Percentiles rank a stretch among this genome's conserved stretches.
Conservation (phyloP, 208 protist genomes). For the Leishmania tarentolae region DNA sequence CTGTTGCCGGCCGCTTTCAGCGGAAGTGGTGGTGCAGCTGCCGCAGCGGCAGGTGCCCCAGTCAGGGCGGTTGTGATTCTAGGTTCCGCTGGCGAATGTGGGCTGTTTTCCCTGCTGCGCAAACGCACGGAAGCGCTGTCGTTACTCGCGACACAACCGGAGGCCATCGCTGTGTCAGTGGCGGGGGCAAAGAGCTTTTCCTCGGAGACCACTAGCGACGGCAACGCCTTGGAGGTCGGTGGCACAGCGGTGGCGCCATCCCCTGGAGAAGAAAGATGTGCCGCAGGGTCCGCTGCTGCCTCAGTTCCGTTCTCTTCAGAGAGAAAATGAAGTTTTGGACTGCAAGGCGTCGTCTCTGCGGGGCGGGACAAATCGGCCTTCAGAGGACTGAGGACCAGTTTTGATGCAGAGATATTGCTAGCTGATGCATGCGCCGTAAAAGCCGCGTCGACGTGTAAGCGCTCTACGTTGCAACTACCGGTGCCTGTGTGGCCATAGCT, state of each 20-base stretch:
- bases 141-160: neutral
- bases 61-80: neutral
- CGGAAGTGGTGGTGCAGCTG: neutral
- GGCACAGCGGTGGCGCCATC: neutral
- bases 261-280: neutral
- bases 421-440: constrained; percentile 18
- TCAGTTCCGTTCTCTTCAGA: neutral
- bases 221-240: neutral
- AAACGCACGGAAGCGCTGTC: neutral
- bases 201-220: neutral
- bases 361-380: constrained; percentile 6
- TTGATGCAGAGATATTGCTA: constrained; percentile 14
- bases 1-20: neutral
- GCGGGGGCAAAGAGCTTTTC: constrained; percentile 4
- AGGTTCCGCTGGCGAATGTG: neutral
- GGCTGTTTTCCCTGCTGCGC: neutral
- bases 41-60: neutral
- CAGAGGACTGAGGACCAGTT: constrained; percentile 14
- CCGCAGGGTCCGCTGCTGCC: neutral
- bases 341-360: neutral
- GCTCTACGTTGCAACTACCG: neutral
- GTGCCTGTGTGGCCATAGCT: neutral
- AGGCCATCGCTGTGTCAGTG: neutral
- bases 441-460: constrained; percentile 5
- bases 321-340: neutral